Conservation (phyloP, 2,329 filamentous ascomycete species). For the Juglanconis juglandina region DNA sequence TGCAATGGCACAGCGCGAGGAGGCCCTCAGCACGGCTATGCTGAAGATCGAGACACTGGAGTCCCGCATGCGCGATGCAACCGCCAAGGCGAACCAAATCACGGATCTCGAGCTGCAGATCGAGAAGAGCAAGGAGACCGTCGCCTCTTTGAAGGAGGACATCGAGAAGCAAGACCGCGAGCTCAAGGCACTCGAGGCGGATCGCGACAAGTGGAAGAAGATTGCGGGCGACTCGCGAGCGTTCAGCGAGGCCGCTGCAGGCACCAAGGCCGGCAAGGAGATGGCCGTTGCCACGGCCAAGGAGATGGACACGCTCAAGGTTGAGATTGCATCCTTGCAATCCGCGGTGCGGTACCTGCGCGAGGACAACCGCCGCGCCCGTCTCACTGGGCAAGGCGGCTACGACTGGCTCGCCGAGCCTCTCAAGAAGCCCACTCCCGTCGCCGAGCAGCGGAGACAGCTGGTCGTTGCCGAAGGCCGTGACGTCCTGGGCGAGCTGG, state of each 20-base stretch:
- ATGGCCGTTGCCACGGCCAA: constrained; percentile 66
- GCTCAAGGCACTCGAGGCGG: constrained; percentile 60
- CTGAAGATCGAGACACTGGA: constrained; percentile 93
- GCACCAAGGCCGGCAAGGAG: constrained; percentile 57
- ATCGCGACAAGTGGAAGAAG: constrained; percentile 70
- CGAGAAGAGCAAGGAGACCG: constrained; percentile 48
- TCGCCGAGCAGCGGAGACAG: constrained; percentile 45
- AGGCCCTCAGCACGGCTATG: constrained; percentile 79
- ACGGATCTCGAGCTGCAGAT: constrained; percentile 61
- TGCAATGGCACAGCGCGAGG: constrained; percentile 69
- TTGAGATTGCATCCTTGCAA: constrained; percentile 63
- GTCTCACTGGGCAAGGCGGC: constrained; percentile 52
- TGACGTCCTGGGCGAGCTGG: constrained; percentile 62
- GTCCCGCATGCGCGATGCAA: constrained; percentile 78
- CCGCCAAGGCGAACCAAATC: constrained; percentile 70
- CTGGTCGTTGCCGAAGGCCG: constrained; percentile 59
- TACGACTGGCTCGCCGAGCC: constrained; percentile 65
- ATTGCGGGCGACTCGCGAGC: constrained; percentile 60
- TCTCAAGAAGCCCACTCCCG: constrained; percentile 43
- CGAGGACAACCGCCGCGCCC: constrained; percentile 62
- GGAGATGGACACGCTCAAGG: constrained; percentile 69
- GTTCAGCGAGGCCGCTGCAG: constrained; percentile 46
- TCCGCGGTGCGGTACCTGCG: constrained; percentile 65
- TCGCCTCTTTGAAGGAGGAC: constrained; percentile 56
- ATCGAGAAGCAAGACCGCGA: constrained; percentile 67